Base-by-base conservation (phyloP, 2,329 filamentous ascomycete genomes). In the Lasiodiplodia theobromae region DNA sequence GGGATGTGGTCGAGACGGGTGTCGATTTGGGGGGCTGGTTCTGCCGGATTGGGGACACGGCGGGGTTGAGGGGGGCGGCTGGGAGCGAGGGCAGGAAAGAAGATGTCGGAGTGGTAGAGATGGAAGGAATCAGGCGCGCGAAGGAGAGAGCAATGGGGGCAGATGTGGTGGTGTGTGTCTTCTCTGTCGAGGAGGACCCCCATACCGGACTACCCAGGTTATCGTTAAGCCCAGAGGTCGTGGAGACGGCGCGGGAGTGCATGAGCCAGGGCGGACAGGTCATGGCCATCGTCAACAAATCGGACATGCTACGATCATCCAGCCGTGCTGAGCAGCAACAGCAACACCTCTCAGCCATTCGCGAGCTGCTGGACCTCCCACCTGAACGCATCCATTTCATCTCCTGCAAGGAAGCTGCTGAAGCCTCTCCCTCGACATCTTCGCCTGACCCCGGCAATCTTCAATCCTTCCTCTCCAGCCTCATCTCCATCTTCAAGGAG, bases 11-110 rank as follows among this genome's bases (percentile, higher is more conserved):
- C 12, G 96, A 99, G 81, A 92, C 96, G 0, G 91, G 91, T 34
- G 86, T 99, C 31, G 96, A 99, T 80, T 85, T 99, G 58, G 89
- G 90, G 0, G 96, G 96, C 0, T 99, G 92, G 82, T 88, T 96
- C 62, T 97, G 94, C 79, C 92, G 92, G n/a, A 90, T 99, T 76
- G 94, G 95, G 18, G 96, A 99, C 81, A 98, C 96, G 74, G 96
- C 96, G 23, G 96, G 96, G 0, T 88, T 99, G 72, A 86, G 94
- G 62, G 47, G 37, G 14, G 28, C 34, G 31, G n/a, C 18, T 49
- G 18, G 18, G 44, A 47, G 18, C 16, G 58, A 6, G 40, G 18
- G 25, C 12, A 47, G 58, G 18, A 53, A 18, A 25, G 37, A 2
- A 37, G 58, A 16, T 66, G 88, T 97, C 69, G 92, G 94, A 0